Evolutionary conservation across 1,139 yeast species (phyloP), one percentile per base, ranked within the genome.

Genomic region (Yamadazyma oceani): DNA sequence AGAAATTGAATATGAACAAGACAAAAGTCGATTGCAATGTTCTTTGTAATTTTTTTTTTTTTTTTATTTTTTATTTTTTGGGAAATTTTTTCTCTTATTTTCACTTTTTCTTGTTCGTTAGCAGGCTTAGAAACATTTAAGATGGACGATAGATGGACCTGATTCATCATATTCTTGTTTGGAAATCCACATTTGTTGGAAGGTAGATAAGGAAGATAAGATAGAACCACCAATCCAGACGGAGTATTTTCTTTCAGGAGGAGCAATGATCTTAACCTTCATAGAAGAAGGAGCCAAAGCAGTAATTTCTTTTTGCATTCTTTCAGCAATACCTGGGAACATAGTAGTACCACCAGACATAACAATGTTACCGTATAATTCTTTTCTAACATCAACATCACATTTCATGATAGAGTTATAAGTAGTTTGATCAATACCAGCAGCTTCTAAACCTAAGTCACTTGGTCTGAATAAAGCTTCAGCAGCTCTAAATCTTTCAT

Each of bases 161-260:
- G 96, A 87, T 80, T 92, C 98, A 83, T 92, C 97, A 84, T 90
- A 90, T 80, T 89, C 97, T 79, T 89, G 97, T 81, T 90, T 89
- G 68, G 97, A 88, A 84, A 89, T 87, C 97, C 97, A 89, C 97
- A 89, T 88, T 78, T 89, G 97, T 82, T 90, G 96, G 96, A 92
- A 92, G 70, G 97, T 92, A 52, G 97, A 89, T 70, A 92, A 84
- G 49, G 97, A 89, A 58, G 98, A 96, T 75, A 92, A 85, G 66
- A 92, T 92, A 59, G 97, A 90, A 81, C 98, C 98, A 82, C 98
- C 98, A 57, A 92, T 92, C 98, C 98, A 92, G 81, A 90, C 97
- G 68, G 97, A 89, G 90, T 89, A 92, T 78, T 92, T 92, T 81
- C 98, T 86, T 78, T 92, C 97, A 60, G 97, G 97, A 58, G 97